Evolutionary conservation across 305 asterid species (phyloP), one percentile per base, ranked within the genome.

Genomic region (Euphrasia arctica): DNA sequence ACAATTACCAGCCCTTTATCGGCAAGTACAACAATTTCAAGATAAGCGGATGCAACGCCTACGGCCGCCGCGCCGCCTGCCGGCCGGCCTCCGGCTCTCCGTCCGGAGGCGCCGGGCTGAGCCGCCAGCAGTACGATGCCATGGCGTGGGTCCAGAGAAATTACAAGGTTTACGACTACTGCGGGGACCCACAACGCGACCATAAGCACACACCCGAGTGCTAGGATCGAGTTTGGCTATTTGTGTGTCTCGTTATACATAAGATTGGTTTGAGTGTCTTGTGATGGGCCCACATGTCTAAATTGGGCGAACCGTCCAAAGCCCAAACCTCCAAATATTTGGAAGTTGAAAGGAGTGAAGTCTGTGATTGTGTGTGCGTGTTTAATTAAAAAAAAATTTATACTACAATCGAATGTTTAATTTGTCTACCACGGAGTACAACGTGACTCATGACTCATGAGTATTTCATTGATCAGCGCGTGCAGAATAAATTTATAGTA

Each of bases 191-290:
- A 0, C 31, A 22, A 0, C 77, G 91, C 31, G 88, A 84, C 67
- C 97, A 64, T 54, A 45, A 66, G 1, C 75, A 45, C 25, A 88
- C 83, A 3, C 97, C 97, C 0, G 97, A 90, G 68, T 90, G 97
- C 70, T 82, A 76, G 62, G 48, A 25, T n/a, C n/a, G n/a, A n/a
- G 3, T 63, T 48, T 9, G 45, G 45, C 3, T 1, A 8, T 39
- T 9, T n/a, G n/a, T 10, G 45, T 39, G 45, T 39, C 11, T 39
- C 3, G 11, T 39, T 8, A 9, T 9, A 39, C 7, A 25, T 25
- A 25, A 25, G 27, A 25, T 39, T 39, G 45, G 45, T 39, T 39
- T 39, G 45, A 9, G 45, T 39, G 45, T 39, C 45, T 39, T 39
- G 45, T 39, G 45, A 39, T 39, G 11, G 45, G 45, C 45, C 45